Percentiles rank a stretch among this genome's conserved stretches.
phyloP scores from a whole-genome alignment of 2,329 filamentous ascomycete species.

The Stachybotrys chlorohalonatus region DNA sequence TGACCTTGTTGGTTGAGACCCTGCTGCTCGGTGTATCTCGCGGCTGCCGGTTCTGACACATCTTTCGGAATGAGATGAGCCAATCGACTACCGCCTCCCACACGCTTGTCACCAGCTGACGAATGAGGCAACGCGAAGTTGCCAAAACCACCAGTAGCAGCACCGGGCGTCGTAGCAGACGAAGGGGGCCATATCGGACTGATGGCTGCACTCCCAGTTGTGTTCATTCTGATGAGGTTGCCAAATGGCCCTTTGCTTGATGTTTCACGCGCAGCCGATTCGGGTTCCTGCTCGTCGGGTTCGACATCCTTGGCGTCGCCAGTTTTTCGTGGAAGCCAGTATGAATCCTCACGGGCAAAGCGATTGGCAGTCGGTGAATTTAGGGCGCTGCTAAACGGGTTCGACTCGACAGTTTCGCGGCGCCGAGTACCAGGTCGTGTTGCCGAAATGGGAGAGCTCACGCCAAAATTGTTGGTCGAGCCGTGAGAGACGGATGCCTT shows the following conservation, averaged over 20 bases:
- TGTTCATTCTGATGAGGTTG: conserved; percentile 45
- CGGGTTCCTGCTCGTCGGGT: conserved; percentile 39
- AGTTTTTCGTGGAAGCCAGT: conserved; percentile 48
- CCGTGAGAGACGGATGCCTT: conserved; percentile 77
- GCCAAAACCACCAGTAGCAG: conserved; percentile 70
- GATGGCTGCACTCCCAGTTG: conserved; percentile 36
- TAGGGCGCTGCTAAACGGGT: conserved; percentile 44
- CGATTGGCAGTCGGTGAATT: conserved; percentile 54
- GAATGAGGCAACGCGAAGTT: conserved; percentile 66
- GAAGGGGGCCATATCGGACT: conserved; percentile 33
- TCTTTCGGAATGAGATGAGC: conserved; percentile 79
- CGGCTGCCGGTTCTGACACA: conserved; percentile 53
- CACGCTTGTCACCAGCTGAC: conserved; percentile 61
- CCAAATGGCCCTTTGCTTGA: conserved; percentile 30
- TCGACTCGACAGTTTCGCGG: conserved; percentile 70
- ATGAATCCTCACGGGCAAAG: conserved; percentile 54
- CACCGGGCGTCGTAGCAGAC: conserved; percentile 46
- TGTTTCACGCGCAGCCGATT: conserved; percentile 17
- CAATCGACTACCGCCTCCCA: conserved; percentile 72
- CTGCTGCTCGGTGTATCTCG: conserved; percentile 40
- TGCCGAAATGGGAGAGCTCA: conserved; percentile 63
- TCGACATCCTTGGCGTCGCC: conserved; percentile 47
- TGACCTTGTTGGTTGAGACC: conserved; percentile 34
- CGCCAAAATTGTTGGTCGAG: conserved; percentile 53
- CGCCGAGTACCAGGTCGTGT: conserved; percentile 69